A percentile compares a stretch with the other conserved stretches of the same genome.
Evolutionary conservation across 1,284 basidiomycete species (phyloP).

Genomic region (Moniliophthora roreri): DNA sequence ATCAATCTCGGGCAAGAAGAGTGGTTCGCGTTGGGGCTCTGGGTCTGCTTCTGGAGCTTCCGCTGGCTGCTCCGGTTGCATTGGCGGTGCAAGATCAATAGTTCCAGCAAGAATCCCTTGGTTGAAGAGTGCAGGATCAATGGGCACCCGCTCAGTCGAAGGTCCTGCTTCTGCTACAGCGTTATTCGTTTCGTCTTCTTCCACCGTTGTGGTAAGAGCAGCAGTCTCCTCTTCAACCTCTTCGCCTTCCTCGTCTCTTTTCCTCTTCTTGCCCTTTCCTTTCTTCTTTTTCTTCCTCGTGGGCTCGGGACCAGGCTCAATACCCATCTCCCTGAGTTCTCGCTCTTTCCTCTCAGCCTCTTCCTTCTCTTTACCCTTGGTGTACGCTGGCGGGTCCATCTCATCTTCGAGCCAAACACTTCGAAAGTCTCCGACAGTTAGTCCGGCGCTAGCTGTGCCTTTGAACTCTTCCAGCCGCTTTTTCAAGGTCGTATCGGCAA

Average conservation of each 20-base stretch:
- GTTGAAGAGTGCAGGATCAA: conserved; percentile 47
- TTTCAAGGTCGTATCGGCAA: conserved; percentile 91
- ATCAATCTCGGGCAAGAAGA: conserved; percentile 41
- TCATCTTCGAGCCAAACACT: conserved; percentile 91
- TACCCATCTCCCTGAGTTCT: conserved; percentile 31
- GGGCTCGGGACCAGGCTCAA: conserved; percentile 23
- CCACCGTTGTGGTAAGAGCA: conserved; percentile 42
- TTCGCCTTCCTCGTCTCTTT: conserved; percentile 36
- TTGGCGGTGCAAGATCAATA: conserved; percentile 20
- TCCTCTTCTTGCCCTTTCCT: conserved; percentile 33
- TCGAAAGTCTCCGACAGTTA: conserved; percentile 92
- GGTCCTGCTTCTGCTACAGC: conserved; percentile 21
- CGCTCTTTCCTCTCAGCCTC: conserved; percentile 53
- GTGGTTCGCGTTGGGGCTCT: conserved; percentile 22
- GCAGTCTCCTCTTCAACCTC: conserved; percentile 34
- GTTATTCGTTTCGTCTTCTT: conserved; percentile 39
- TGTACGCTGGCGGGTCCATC: conserved; percentile 88
- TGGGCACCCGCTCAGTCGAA: conserved; percentile 19
- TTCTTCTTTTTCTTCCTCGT: conserved; percentile 32
- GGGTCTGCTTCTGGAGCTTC: no score
- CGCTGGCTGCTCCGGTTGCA: conserved; percentile 3
- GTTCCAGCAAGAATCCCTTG: conserved; percentile 46
- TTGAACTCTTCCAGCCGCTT: conserved; percentile 97
- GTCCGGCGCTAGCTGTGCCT: conserved; percentile 79
- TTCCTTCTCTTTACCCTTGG: conserved; percentile 71